Evolutionary conservation across 345 rosid species (phyloP).

Genomic region (Eucalyptus paniculata): DNA sequence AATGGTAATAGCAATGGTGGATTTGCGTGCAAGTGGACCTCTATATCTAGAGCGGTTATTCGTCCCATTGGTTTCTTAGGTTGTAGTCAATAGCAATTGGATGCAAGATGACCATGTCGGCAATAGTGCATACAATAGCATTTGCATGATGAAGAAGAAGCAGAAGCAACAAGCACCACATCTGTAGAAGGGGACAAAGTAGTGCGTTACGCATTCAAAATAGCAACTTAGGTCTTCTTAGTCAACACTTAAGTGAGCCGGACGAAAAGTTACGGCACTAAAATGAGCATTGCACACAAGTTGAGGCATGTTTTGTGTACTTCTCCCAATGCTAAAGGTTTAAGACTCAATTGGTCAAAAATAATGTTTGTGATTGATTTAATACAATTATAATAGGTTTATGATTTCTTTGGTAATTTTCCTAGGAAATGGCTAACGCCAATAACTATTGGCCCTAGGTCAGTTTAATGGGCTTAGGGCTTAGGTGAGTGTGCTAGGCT

Average conservation of each 20-base stretch:
- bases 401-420: no score
- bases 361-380: no score
- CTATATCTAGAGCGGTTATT: neutral
- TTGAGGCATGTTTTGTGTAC: no score
- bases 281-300: no score
- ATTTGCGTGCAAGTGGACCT: neutral
- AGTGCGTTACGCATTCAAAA: neutral
- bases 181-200: neutral
- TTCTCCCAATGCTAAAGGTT: no score
- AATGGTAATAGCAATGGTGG: neutral
- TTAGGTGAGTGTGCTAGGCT: no score
- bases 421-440: no score
- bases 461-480: no score
- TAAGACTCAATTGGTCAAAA: no score
- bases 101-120: neutral
- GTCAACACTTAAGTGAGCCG: neutral
- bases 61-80: neutral
- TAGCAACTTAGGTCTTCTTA: neutral
- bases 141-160: neutral
- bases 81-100: no score
- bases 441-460: no score
- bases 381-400: no score
- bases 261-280: accelerated
- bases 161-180: neutral
- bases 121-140: neutral